Conservation (phyloP, 2,329 filamentous ascomycete species). For the Hypoxylon sp. region DNA sequence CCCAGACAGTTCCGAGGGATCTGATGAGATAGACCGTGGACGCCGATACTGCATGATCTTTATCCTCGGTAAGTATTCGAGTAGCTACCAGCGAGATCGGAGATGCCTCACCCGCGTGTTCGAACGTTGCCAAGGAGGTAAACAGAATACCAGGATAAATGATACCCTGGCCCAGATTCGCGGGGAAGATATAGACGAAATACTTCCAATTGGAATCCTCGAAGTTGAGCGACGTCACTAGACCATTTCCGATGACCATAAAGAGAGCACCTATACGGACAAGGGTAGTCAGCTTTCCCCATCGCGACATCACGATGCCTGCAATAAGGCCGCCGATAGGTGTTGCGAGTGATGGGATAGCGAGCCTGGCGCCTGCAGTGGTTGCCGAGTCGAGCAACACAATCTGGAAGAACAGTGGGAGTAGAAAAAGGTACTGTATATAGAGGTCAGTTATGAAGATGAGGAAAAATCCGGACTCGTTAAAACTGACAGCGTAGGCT, state of each 20-base stretch:
- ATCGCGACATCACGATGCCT: slow-evolving; percentile 69
- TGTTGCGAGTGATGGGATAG: slow-evolving; percentile 70
- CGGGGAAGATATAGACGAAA: slow-evolving; percentile 67
- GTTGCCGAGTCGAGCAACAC: slow-evolving; percentile 73
- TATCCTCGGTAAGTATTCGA: slow-evolving; percentile 27
- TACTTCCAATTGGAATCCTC: slow-evolving; percentile 66
- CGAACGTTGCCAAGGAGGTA: slow-evolving; percentile 71
- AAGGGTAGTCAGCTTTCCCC: slow-evolving; percentile 63
- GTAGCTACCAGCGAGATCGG: background rate
- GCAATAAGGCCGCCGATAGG: slow-evolving; percentile 68
- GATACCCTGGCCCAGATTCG: slow-evolving; percentile 70
- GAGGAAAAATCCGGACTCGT: background rate
- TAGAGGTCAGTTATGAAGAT: slow-evolving; percentile 12
- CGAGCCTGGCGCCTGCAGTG: slow-evolving; percentile 71
- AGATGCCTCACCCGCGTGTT: slow-evolving; percentile 64
- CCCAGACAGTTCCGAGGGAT: slow-evolving; percentile 72
- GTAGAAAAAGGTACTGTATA: slow-evolving; percentile 71
- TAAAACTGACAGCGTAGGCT: slow-evolving; percentile 67
- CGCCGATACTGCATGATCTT: slow-evolving; percentile 73
- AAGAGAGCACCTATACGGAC: slow-evolving; percentile 63
- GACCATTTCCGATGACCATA: slow-evolving; percentile 65
- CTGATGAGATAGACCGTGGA: slow-evolving; percentile 73
- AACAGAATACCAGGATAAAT: slow-evolving; percentile 70
- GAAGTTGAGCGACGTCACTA: slow-evolving; percentile 63
- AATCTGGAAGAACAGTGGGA: slow-evolving; percentile 77